Conservation (phyloP, 2,329 filamentous ascomycete species). For the Pseudohalonectria lignicola region DNA sequence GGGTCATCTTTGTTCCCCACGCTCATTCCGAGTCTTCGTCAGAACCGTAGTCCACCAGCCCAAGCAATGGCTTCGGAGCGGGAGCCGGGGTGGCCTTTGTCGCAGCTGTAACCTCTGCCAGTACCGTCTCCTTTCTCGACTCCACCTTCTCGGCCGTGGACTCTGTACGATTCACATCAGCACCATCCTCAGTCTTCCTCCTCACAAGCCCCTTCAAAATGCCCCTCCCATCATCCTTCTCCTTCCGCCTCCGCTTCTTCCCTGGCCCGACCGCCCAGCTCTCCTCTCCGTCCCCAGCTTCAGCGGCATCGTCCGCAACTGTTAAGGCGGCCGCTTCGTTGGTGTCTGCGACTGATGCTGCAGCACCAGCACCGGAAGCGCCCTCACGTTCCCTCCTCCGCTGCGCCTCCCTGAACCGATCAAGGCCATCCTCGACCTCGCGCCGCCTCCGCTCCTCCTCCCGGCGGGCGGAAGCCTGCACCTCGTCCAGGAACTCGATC, state of each 20-base stretch:
- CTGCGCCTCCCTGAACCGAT: conserved; percentile 43
- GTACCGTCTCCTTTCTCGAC: conserved; percentile 20
- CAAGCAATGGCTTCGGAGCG: conserved; percentile 18
- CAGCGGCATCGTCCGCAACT: not conserved
- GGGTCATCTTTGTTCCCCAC: too few species aligned
- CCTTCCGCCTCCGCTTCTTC: conserved; percentile 10
- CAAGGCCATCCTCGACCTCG: conserved; percentile 47
- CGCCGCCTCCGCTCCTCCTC: conserved; percentile 43
- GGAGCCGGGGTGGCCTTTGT: not conserved
- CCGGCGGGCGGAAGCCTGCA: conserved; percentile 33
- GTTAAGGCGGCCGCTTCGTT: not conserved
- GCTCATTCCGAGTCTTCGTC: conserved; percentile 28
- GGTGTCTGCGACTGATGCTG: not conserved
- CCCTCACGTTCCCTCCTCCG: conserved; percentile 10
- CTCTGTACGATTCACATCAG: not conserved
- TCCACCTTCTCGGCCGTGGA: conserved; percentile 12
- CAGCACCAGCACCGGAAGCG: not conserved
- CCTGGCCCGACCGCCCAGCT: conserved; percentile 2
- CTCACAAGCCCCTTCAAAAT: conserved; percentile 10
- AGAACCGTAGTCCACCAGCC: conserved; percentile 45
- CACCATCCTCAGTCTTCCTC: conserved; percentile 3
- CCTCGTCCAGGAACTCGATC: conserved; percentile 59
- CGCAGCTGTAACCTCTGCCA: conserved; percentile 6
- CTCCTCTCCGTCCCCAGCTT: not conserved
- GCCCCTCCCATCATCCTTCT: conserved; percentile 4